phyloP scores from a whole-genome alignment of 257 asterid species.

The Pogostemon cablin region DNA sequence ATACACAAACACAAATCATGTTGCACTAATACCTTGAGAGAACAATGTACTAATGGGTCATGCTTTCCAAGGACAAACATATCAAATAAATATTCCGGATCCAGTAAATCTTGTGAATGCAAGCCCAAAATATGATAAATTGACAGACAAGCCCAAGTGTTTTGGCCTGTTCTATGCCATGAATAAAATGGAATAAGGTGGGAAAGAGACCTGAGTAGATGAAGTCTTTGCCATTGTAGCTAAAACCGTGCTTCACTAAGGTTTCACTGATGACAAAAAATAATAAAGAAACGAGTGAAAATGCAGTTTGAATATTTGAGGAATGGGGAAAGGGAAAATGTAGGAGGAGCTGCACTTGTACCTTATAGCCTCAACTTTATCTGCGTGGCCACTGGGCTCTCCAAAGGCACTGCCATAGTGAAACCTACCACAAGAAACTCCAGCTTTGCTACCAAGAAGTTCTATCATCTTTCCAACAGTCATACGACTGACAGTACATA shows the following conservation, averaged over 20 bases:
- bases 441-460: slow-evolving; percentile 97
- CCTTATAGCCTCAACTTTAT: slow-evolving; percentile 90
- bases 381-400: slow-evolving; percentile 98
- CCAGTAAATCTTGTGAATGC: background rate
- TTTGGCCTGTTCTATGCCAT: background rate
- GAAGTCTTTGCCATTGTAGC: slow-evolving; percentile 93
- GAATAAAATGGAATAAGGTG: slow-evolving; percentile 13
- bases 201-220: slow-evolving; percentile 71
- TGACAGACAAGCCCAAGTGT: background rate
- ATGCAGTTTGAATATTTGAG: slow-evolving; percentile 19
- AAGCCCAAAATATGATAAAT: background rate
- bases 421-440: slow-evolving; percentile 93
- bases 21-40: background rate
- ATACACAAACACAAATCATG: slow-evolving; percentile 1
- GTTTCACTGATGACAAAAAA: slow-evolving; percentile 67
- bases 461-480: slow-evolving; percentile 99
- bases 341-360: slow-evolving; percentile 27
- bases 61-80: slow-evolving; percentile 10
- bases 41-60: background rate
- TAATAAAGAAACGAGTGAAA: slow-evolving; percentile 33
- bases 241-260: slow-evolving; percentile 88
- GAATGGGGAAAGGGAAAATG: slow-evolving; percentile 16
- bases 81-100: background rate
- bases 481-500: slow-evolving; percentile 76
- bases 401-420: slow-evolving; percentile 99